A percentile compares a stretch with the other conserved stretches of the same genome.
Conservation (phyloP, 2,329 filamentous ascomycete species). For the Endothia cerciana region DNA sequence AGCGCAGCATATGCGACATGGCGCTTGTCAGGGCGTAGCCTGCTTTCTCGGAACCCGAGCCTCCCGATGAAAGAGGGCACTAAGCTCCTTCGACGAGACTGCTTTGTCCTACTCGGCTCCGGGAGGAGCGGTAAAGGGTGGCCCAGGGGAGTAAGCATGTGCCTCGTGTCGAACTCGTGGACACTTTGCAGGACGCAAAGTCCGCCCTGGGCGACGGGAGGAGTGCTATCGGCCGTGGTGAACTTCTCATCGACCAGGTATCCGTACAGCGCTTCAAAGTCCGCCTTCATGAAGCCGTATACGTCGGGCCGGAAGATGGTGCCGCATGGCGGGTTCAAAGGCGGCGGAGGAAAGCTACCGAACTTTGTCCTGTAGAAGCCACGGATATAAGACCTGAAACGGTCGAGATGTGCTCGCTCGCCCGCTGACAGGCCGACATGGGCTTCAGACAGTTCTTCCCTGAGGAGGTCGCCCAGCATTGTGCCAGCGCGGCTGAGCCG, state of each 20-base stretch:
- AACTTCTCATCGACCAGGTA: constrained; percentile 69
- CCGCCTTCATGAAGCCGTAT: constrained; percentile 64
- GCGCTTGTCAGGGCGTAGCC: constrained; percentile 51
- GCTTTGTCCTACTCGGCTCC: constrained; percentile 35
- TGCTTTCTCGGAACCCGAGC: constrained; percentile 37
- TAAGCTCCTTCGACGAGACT: constrained; percentile 27
- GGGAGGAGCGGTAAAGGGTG: constrained; percentile 73
- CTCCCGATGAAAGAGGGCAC: constrained; percentile 46
- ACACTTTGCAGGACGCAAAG: constrained; percentile 73
- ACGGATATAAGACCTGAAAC: constrained; percentile 71
- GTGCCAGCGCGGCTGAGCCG: constrained; percentile 61
- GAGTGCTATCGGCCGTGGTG: constrained; percentile 52
- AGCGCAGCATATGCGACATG: constrained; percentile 57
- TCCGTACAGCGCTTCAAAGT: constrained; percentile 73
- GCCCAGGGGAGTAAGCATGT: constrained; percentile 61
- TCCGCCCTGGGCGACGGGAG: constrained; percentile 63
- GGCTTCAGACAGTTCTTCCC: constrained; percentile 69
- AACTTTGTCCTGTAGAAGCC: constrained; percentile 68
- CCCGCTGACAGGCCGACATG: constrained; percentile 66
- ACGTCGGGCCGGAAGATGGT: constrained; percentile 60
- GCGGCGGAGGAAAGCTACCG: constrained; percentile 71
- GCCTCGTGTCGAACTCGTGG: constrained; percentile 65
- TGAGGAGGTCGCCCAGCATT: constrained; percentile 69
- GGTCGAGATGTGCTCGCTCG: constrained; percentile 69
- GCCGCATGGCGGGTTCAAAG: constrained; percentile 42